Evolutionary conservation across 2,329 filamentous ascomycete species (phyloP).

Genomic region (Phaeomoniella chlamydospora): DNA sequence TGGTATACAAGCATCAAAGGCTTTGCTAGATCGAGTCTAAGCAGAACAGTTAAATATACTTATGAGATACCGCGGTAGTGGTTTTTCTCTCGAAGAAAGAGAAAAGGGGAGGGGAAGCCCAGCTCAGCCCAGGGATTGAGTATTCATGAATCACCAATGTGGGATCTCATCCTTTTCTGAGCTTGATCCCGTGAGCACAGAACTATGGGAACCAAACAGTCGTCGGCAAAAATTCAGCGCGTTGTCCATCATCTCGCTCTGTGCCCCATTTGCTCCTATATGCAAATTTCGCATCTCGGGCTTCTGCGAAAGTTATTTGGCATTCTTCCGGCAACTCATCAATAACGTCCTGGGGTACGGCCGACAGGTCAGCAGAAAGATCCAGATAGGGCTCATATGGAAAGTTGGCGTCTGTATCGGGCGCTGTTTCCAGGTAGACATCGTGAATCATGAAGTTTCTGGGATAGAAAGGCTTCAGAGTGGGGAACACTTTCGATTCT

Average conservation of each 20-base stretch:
- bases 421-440: slow-evolving; percentile 42
- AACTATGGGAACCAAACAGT: slow-evolving; percentile 11
- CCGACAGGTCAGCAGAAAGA: slow-evolving; percentile 21
- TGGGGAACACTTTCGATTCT: slow-evolving; percentile 29
- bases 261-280: slow-evolving; percentile 66
- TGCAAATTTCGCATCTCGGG: slow-evolving; percentile 46
- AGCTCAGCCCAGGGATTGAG: too few relatives aligned
- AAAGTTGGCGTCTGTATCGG: slow-evolving; percentile 37
- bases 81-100: too few relatives aligned
- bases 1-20: too few relatives aligned
- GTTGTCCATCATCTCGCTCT: slow-evolving; percentile 43
- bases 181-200: too few relatives aligned
- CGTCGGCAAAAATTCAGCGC: slow-evolving; percentile 14
- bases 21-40: too few relatives aligned
- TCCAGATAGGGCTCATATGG: slow-evolving; percentile 9
- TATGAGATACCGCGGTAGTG: too few relatives aligned
- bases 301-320: slow-evolving; percentile 55
- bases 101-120: too few relatives aligned
- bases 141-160: too few relatives aligned
- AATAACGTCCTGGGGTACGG: slow-evolving; percentile 25
- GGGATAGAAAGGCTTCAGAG: slow-evolving; percentile 42
- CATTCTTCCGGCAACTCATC: slow-evolving; percentile 37
- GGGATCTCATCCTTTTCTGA: too few relatives aligned
- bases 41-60: too few relatives aligned
- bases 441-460: slow-evolving; percentile 51